A percentile compares a stretch with the other conserved stretches of the same genome.
Evolutionary conservation across 148 eudicot genomes (phyloP).

Genomic region (Talinum fruticosum): DNA sequence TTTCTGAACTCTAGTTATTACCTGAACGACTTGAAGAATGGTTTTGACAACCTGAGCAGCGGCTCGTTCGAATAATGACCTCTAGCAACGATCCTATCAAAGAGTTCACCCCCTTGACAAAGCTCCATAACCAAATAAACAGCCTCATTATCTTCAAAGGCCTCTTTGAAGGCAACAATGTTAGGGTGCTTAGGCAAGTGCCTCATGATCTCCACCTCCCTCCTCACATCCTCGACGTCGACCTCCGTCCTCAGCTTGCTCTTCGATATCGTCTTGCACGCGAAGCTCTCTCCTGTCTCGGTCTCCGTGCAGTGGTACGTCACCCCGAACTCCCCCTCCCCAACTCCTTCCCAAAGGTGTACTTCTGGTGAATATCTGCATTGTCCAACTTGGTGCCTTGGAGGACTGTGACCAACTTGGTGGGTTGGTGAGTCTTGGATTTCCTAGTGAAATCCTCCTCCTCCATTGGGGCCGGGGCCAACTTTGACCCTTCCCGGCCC

Average conservation of each 20-base stretch:
- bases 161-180: constrained; percentile 71
- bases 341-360: constrained; percentile 67
- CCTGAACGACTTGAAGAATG: constrained; percentile 80
- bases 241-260: constrained; percentile 69
- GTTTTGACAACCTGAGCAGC: constrained; percentile 74
- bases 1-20: neutral
- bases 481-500: constrained; percentile 4
- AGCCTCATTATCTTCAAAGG: constrained; percentile 79
- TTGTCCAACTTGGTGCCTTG: constrained; percentile 31
- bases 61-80: constrained; percentile 92
- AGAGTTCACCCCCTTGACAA: constrained; percentile 92
- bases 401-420: constrained; percentile 33
- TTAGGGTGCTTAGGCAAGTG: constrained; percentile 71
- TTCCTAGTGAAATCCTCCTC: neutral
- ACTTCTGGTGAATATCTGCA: constrained; percentile 34
- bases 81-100: constrained; percentile 77
- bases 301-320: constrained; percentile 58
- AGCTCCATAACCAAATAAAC: constrained; percentile 92
- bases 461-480: constrained; percentile 1
- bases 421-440: neutral
- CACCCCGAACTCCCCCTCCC: constrained; percentile 92
- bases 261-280: constrained; percentile 83
- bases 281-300: constrained; percentile 41
- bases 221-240: constrained; percentile 74
- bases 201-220: constrained; percentile 91